Percentiles rank a stretch among this genome's conserved stretches.
phyloP scores from a whole-genome alignment of 768 basidiomycete genomes.

The Cystobasidium onofrii region DNA sequence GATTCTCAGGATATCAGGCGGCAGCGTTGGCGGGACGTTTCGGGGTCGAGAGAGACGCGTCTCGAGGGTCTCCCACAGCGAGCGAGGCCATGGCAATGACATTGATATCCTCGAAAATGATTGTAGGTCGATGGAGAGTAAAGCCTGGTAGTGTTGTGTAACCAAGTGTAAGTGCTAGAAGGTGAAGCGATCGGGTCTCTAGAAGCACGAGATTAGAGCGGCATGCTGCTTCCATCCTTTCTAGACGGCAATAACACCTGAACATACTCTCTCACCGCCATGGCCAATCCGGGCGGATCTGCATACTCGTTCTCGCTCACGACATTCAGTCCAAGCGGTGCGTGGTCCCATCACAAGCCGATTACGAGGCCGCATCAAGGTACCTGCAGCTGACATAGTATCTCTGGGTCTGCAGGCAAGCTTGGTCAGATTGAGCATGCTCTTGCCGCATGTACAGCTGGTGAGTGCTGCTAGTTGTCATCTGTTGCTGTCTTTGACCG shows the following conservation, averaged over 20 bases:
- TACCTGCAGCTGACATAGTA: background rate
- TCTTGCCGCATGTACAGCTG: slow-evolving; percentile 58
- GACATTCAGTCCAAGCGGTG: slow-evolving; percentile 97
- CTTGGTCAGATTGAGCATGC: slow-evolving; percentile 99
- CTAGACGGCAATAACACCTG: background rate
- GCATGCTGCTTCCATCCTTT: background rate
- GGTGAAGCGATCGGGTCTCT: background rate
- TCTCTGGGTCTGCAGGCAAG: slow-evolving; percentile 42
- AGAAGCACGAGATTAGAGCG: background rate
- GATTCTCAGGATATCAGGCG: no score
- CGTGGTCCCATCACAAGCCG: slow-evolving; percentile 43
- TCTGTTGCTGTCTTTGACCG: background rate
- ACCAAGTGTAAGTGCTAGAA: no score
- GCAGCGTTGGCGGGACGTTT: no score
- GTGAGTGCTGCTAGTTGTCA: slow-evolving; percentile 52
- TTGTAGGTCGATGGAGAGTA: no score
- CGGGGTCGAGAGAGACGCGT: no score
- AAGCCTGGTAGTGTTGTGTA: no score
- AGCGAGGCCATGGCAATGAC: no score
- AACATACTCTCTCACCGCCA: background rate
- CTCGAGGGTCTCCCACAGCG: no score
- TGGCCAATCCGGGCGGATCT: slow-evolving; percentile 24
- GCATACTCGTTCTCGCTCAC: slow-evolving; percentile 72
- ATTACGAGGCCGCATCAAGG: background rate
- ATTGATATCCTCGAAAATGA: no score